phyloP scores from a whole-genome alignment of 257 asterid species.

The Solanum etuberosum region DNA sequence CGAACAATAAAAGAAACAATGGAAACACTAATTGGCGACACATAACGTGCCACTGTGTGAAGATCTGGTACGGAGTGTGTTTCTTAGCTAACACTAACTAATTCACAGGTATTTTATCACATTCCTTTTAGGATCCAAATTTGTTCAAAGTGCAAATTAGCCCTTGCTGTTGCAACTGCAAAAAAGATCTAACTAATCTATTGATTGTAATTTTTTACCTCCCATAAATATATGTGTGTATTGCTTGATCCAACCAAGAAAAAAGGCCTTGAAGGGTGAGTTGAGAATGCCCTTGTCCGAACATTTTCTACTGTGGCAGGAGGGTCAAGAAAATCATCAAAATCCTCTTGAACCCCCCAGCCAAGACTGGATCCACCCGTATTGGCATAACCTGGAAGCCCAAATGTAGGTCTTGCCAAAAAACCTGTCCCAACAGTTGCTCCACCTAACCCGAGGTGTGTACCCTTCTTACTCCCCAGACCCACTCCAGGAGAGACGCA shows the following conservation, averaged over 20 bases:
- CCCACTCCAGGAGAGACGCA: conserved; percentile 73
- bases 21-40: not conserved
- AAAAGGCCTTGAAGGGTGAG: conserved; percentile 89
- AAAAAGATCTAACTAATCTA: not conserved
- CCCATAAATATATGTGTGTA: conserved; percentile 90
- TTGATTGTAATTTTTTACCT: conserved; percentile 31
- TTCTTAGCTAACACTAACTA: not conserved
- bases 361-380: conserved; percentile 56
- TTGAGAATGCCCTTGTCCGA: conserved; percentile 61
- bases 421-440: conserved; percentile 61
- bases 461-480: conserved; percentile 63
- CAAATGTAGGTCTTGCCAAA: conserved; percentile 44
- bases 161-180: not conserved
- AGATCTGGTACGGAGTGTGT: not conserved
- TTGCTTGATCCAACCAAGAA: conserved; percentile 95
- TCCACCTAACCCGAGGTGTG: conserved; percentile 71
- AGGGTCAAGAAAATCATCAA: conserved; percentile 76
- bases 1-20: not conserved
- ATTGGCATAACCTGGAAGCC: conserved; percentile 58
- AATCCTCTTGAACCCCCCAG: conserved; percentile 86
- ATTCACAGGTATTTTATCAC: not conserved
- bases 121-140: not conserved
- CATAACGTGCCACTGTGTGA: not conserved
- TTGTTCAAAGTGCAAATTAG: not conserved
- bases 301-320: conserved; percentile 76